Evolutionary conservation across 179 eudicot genomes (phyloP).

Genomic region (Drosera spatulata): DNA sequence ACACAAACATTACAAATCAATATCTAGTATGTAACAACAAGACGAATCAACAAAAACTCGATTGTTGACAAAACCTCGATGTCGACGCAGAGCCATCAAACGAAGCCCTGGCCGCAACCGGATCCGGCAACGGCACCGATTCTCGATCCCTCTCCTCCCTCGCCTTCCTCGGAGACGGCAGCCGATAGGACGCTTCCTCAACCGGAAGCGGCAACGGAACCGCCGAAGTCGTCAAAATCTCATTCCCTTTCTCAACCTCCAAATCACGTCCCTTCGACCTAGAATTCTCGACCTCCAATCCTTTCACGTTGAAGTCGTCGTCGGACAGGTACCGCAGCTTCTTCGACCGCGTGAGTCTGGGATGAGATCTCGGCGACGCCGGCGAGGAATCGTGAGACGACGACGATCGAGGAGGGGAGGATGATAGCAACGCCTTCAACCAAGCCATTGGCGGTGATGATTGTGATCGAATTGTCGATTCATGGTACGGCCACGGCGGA

Average conservation of each 20-base stretch:
- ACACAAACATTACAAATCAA: too few species aligned
- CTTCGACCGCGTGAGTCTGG: constrained; percentile 38
- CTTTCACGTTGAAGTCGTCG: constrained; percentile 9
- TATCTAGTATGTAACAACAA: too few species aligned
- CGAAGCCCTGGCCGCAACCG: too few species aligned
- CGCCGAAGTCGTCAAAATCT: constrained; percentile 22
- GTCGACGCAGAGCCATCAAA: too few species aligned
- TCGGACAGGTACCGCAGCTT: constrained; percentile 49
- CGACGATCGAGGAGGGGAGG: constrained; percentile 11
- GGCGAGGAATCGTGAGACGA: constrained; percentile 14
- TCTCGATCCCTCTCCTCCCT: background rate
- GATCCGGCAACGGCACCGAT: too few species aligned
- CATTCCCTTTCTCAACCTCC: background rate
- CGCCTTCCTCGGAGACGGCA: constrained; percentile 1
- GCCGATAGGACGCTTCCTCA: constrained; percentile 22
- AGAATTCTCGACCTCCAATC: constrained; percentile 17
- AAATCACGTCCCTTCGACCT: constrained; percentile 8
- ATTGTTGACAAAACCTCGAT: too few species aligned
- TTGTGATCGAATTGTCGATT: constrained; percentile 3
- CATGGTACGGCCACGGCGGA: constrained; percentile 10
- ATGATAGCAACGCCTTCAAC: constrained; percentile 10
- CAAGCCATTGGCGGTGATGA: constrained; percentile 23
- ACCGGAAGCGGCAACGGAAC: constrained; percentile 61
- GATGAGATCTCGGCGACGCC: constrained; percentile 5
- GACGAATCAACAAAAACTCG: too few species aligned